phyloP scores from a whole-genome alignment of 495 filamentous ascomycete species.

The Neurospora sp. region DNA sequence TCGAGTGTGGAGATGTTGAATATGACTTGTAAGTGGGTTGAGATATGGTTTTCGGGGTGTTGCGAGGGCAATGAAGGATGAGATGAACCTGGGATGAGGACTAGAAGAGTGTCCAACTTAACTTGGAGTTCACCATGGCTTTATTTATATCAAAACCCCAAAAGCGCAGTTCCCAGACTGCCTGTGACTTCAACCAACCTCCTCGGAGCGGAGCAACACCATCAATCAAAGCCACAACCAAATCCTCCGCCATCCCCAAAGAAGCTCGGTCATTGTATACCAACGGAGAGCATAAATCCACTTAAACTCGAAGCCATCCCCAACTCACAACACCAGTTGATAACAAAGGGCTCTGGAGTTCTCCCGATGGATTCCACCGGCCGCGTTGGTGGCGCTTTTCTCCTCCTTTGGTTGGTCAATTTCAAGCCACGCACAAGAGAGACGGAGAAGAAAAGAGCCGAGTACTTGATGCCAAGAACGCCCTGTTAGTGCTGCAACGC shows the following conservation, averaged over 20 bases:
- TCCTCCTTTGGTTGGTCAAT: background rate
- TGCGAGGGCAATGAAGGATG: background rate
- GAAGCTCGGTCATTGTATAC: too few species aligned
- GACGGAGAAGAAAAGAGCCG: background rate
- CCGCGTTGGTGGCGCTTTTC: background rate
- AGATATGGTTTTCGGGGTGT: background rate
- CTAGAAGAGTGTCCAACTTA: background rate
- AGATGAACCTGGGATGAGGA: background rate
- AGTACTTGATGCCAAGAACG: background rate
- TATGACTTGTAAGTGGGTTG: background rate
- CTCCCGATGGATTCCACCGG: background rate
- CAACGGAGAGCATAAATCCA: too few species aligned
- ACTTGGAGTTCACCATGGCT: too few species aligned
- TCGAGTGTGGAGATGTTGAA: background rate
- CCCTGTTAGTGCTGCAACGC: background rate
- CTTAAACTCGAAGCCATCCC: background rate
- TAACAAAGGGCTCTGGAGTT: background rate
- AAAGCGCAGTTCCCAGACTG: too few species aligned
- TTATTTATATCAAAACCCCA: too few species aligned
- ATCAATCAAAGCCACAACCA: too few species aligned
- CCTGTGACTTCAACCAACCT: too few species aligned
- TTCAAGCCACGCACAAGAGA: background rate
- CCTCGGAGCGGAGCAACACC: too few species aligned
- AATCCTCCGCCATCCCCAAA: background rate
- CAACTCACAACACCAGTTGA: background rate